Base-by-base conservation (phyloP, 2,329 filamentous ascomycete genomes). In the Penicillium griseofulvum region DNA sequence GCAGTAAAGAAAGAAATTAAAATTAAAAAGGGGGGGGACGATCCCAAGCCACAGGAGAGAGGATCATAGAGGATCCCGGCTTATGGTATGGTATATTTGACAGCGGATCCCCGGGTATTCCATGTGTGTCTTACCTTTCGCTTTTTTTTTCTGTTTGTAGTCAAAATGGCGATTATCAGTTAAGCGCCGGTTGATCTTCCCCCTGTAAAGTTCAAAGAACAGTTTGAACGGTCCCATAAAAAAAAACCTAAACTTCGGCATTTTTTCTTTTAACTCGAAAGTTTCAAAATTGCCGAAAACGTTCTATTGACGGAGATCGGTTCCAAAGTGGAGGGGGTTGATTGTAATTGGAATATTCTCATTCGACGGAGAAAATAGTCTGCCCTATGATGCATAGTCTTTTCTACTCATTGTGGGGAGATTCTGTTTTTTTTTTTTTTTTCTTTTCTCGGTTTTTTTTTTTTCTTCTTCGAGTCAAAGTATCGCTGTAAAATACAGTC, bases 281-380 rank as follows among this genome's bases (percentile, higher is more conserved):
- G n/a, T n/a, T n/a, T n/a, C n/a, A n/a, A 60, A 56, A 34, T 34
- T 64, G 59, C 56, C 60, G 56, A 55, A 63, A 62, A 59, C 56
- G 56, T 59, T 60, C 52, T 52, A 55, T 41, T 54, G 55, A 58
- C 37, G 51, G 54, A 50, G 59, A 60, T 58, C 58, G 44, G 58
- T 55, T 29, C 42, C 17, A 38, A 38, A 37, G 61, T 63, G 61
- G 61, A 56, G 49, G 44, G 55, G 34, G 52, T n/a, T 9, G 51
- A 47, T 43, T 49, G 34, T 41, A 43, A 37, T n/a, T 34, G 39
- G 11, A 33, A 49, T 34, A n/a, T 28, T 26, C 45, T 52, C 43
- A 56, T 51, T 53, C 45, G 34, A 36, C 29, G 24, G 29, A 45
- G n/a, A 52, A 45, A 34, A 52, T 48, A 52, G 49, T 46, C 36